These are phyloP conservation scores for Penicillium palitans DNA, from an alignment of 2,329 filamentous ascomycete species.

Conservation along the genomic window DNA sequence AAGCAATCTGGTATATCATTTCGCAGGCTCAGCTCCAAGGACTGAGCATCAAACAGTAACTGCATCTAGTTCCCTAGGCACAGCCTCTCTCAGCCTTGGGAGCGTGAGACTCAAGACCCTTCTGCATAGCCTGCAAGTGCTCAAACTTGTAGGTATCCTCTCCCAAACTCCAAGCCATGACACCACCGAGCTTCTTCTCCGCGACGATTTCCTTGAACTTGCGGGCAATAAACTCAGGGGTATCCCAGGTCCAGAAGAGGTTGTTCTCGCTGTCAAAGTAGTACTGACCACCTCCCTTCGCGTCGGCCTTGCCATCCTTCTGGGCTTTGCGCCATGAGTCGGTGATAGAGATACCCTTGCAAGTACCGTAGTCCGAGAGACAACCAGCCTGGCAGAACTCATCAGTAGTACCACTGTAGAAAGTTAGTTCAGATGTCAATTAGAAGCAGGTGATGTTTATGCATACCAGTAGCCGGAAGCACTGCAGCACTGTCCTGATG, in stretches of 20 bases:
- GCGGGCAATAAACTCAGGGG: slow-evolving; percentile 56
- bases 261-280: slow-evolving; percentile 62
- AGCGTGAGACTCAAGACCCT: slow-evolving; percentile 25
- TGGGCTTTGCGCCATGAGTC: slow-evolving; percentile 61
- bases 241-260: slow-evolving; percentile 76
- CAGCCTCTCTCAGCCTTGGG: background rate
- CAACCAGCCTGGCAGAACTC: slow-evolving; percentile 38
- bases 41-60: background rate
- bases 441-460: background rate
- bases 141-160: slow-evolving; percentile 58
- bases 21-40: background rate
- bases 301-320: slow-evolving; percentile 57
- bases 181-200: slow-evolving; percentile 61
- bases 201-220: slow-evolving; percentile 65
- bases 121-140: slow-evolving; percentile 48
- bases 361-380: slow-evolving; percentile 42
- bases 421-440: slow-evolving; percentile 16
- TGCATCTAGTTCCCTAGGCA: background rate
- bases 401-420: slow-evolving; percentile 32
- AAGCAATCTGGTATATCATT: background rate
- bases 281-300: slow-evolving; percentile 62
- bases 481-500: slow-evolving; percentile 36
- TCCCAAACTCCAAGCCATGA: slow-evolving; percentile 74
- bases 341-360: slow-evolving; percentile 52
- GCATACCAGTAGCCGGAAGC: slow-evolving; percentile 40